Conservation (phyloP, 1,139 yeast genomes). For the Nakaseomyces uthaithaninus region DNA sequence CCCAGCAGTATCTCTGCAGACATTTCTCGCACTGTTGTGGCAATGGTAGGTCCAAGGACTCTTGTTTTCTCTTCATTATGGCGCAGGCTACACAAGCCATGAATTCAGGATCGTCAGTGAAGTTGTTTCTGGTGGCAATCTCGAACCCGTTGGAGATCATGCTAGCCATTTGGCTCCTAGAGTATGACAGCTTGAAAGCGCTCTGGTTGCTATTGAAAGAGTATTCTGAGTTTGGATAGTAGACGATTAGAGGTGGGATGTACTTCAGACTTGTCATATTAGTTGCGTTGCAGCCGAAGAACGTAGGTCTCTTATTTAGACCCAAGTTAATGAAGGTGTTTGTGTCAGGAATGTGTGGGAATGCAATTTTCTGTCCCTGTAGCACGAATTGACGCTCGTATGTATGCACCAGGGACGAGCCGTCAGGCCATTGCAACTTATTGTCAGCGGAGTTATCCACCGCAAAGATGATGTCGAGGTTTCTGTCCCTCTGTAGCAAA, state of each 20-base stretch:
- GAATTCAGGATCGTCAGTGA: slow-evolving; percentile 66
- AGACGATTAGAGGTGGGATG: slow-evolving; percentile 66
- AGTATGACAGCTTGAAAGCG: slow-evolving; percentile 57
- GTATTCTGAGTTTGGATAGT: slow-evolving; percentile 69
- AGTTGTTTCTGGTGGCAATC: slow-evolving; percentile 58
- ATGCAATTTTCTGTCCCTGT: slow-evolving; percentile 55
- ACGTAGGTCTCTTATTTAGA: slow-evolving; percentile 55
- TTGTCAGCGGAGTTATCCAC: slow-evolving; percentile 79
- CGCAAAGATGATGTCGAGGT: slow-evolving; percentile 71
- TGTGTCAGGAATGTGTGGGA: slow-evolving; percentile 75
- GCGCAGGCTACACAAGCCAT: slow-evolving; percentile 82
- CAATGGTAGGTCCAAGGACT: slow-evolving; percentile 52
- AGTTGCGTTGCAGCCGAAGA: slow-evolving; percentile 72
- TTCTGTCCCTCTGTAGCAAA: slow-evolving; percentile 56
- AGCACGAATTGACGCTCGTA: slow-evolving; percentile 58
- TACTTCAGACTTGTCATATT: slow-evolving; percentile 48
- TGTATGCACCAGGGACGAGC: slow-evolving; percentile 54
- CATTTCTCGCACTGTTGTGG: slow-evolving; percentile 67
- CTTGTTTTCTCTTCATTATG: slow-evolving; percentile 69
- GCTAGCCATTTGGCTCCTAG: slow-evolving; percentile 45
- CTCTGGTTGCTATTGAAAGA: slow-evolving; percentile 60
- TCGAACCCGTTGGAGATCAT: slow-evolving; percentile 76
- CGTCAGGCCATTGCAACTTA: slow-evolving; percentile 60
- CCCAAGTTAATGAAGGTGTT: slow-evolving; percentile 51
- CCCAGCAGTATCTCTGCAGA: slow-evolving; percentile 73